Base-by-base conservation (phyloP, 345 rosid genomes). In the Clarkia xantiana region DNA sequence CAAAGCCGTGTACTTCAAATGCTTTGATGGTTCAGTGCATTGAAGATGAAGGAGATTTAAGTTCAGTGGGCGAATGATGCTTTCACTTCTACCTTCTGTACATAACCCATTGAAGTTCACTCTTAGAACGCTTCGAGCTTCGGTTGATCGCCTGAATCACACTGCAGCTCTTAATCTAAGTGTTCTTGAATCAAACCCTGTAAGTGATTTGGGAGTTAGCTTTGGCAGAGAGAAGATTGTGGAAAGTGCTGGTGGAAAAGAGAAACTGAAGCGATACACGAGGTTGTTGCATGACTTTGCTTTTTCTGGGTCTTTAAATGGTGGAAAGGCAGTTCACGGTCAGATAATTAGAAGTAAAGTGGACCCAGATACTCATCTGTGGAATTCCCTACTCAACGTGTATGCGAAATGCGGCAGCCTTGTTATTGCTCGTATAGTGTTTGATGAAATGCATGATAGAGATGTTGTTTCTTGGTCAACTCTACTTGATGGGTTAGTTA, bases 391-490 rank as follows among this genome's bases (percentile, higher is more conserved):
- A 57, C 46, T 68, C 3, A 67, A 60, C 42, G 53, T 55, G 6
- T 72, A 75, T 10, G 67, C 58, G 0, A 66, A 78, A 53, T 64
- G 76, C 9, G 66, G 69, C 45, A 40, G 49, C 42, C 18, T 55
- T 18, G 22, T n/a, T 2, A 54, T 38, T 42, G 81, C 76, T 6
- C 43, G 67, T 29, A 45, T 45, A 13, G 66, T 66, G 66, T 56
- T 74, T 49, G 76, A 56, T 44, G 41, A 14, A 50, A 69, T 67
- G 83, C 69, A 62, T 44, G 56, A 46, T 19, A 42, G 61, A 54
- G 78, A 77, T 52, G 76, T 73, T 51, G 75, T 77, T 40, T 65
- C 79, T 0, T 77, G 77, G 82, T 63, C 68, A 11, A 62, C 68
- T 11, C 16, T 74, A 40, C 58, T 71, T 49, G 16, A 68, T 4